Base-by-base conservation (phyloP, 2,329 filamentous ascomycete species). In the Rutstroemia sydowiana region DNA sequence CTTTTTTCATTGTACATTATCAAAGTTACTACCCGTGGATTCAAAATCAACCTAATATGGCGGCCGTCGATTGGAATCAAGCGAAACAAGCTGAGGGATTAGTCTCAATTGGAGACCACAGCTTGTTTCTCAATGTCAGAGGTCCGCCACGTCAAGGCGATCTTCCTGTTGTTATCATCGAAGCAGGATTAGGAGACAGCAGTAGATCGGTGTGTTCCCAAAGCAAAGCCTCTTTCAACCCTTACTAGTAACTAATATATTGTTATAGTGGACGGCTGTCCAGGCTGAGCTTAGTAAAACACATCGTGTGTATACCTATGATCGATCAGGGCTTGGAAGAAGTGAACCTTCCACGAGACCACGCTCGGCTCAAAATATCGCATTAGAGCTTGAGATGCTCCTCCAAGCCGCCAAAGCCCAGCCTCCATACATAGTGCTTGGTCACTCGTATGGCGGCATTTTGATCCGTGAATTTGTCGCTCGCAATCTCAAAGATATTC, bases 371-470 rank as follows among this genome's bases (percentile, higher is more conserved):
- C 18, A 31, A 13, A 58, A 58, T 9, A 55, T 60, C 13, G 49
- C 53, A 2, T 8, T 18, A 3, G 60, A 62, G 40, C 50, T 61
- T 5, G 30, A 51, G 2, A 6, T 30, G 1, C 34, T 61, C 2
- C 46, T 62, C 16, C 13, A 48, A n/a, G 26, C 18, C 1, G 49
- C 57, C 1, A 13, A n/a, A 5, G 45, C 61, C 30, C 2, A 30
- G 10, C 48, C 48, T 3, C 59, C 59, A n/a, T 57, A 51, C 20
- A 23, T 62, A 3, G 21, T 60, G 3, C 23, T 61, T 11, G 52
- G 30, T 23, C 59, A 61, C 37, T 62, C 57, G 0, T 57, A 51
- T 54, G 56, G 54, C 10, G 57, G 56, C 0, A 45, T 59, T 9
- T 42, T 57, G 5, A 36, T 13, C 8, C 51, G 48, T 1, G 53